Percentiles rank a stretch among this genome's conserved stretches.
These are phyloP conservation scores for Aspergillus transmontanensis DNA, from an alignment of 2,329 filamentous ascomycete genomes.

Conservation along the genomic window DNA sequence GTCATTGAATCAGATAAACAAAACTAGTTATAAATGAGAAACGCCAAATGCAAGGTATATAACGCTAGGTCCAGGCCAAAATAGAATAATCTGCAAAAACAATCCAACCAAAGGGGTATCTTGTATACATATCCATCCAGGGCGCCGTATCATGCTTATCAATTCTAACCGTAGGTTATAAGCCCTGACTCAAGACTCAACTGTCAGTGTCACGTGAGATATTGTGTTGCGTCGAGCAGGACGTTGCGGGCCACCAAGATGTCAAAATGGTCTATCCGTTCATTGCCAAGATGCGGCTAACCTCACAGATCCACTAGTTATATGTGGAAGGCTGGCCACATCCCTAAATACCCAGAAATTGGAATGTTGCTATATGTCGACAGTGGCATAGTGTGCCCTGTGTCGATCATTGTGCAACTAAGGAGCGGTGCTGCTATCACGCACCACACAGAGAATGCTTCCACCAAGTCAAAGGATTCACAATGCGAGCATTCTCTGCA, in stretches of 20 bases:
- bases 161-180: neutral
- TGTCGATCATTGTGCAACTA: neutral
- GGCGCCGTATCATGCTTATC: constrained; percentile 12
- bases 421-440: neutral
- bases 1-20: constrained; percentile 7
- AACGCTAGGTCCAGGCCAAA: constrained; percentile 2
- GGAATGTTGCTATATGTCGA: neutral
- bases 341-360: neutral
- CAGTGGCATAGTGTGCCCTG: neutral
- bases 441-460: neutral
- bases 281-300: neutral
- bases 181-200: neutral
- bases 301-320: neutral
- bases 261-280: neutral
- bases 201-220: neutral
- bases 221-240: neutral
- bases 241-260: neutral
- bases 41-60: constrained; percentile 1
- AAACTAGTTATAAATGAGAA: constrained; percentile 7
- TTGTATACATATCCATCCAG: constrained; percentile 11
- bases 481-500: neutral
- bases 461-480: neutral
- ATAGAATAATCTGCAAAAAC: neutral
- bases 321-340: neutral
- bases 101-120: constrained; percentile 15